phyloP scores from a whole-genome alignment of 2,329 filamentous ascomycete species.

The Fusarium irregulare region DNA sequence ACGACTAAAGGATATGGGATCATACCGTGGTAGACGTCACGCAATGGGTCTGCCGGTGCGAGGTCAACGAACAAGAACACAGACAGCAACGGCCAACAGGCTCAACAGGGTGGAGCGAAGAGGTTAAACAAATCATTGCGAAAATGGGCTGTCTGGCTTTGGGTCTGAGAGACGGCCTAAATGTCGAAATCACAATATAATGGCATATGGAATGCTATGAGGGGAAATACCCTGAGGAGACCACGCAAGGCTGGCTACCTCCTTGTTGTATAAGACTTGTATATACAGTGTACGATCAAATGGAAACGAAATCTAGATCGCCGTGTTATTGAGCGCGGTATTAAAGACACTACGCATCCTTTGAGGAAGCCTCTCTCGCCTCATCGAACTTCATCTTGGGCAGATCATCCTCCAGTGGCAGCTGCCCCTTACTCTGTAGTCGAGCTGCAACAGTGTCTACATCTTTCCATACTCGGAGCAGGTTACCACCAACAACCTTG shows the following conservation, averaged over 20 bases:
- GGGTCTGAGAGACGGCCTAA: background rate
- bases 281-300: slow-evolving; percentile 48
- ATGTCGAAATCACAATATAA: background rate
- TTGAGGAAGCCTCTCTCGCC: slow-evolving; percentile 1
- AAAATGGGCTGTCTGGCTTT: background rate
- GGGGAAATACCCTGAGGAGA: slow-evolving; percentile 6
- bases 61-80: slow-evolving; percentile 87
- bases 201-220: slow-evolving; percentile 4
- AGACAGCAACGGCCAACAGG: slow-evolving; percentile 70
- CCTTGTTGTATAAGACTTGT: slow-evolving; percentile 48
- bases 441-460: slow-evolving; percentile 77
- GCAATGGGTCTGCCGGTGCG: slow-evolving; percentile 92
- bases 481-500: slow-evolving; percentile 82
- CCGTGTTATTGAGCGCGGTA: slow-evolving; percentile 3
- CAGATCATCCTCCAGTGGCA: slow-evolving; percentile 64
- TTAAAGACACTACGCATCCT: slow-evolving; percentile 5
- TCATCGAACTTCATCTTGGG: slow-evolving; percentile 27
- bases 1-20: slow-evolving; percentile 88
- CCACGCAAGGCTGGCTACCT: slow-evolving; percentile 15
- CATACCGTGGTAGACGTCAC: slow-evolving; percentile 88
- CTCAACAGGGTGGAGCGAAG: slow-evolving; percentile 67
- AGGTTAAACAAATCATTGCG: slow-evolving; percentile 35
- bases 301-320: slow-evolving; percentile 27
- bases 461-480: slow-evolving; percentile 85
- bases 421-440: slow-evolving; percentile 69